Evolutionary conservation across 202 grass and related monocot species (phyloP).

Genomic region (Cymbopogon flexuosus): DNA sequence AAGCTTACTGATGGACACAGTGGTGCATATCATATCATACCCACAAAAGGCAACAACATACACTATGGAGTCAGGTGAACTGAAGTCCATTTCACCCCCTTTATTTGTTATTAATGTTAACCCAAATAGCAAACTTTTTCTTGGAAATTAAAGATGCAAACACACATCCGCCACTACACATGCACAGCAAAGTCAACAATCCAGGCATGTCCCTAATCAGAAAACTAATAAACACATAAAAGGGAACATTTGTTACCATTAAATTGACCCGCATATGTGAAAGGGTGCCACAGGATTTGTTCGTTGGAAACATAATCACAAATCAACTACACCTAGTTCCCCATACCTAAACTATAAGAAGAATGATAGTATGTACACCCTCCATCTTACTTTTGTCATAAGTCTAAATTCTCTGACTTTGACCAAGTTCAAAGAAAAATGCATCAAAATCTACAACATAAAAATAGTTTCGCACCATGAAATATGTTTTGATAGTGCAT

Average conservation of each 20-base stretch:
- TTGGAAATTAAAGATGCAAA: not conserved
- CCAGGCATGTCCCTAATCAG: not conserved
- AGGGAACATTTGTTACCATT: not conserved
- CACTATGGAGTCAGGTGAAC: conserved; percentile 9
- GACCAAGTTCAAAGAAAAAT: not conserved
- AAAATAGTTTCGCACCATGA: not conserved
- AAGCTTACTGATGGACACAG: not conserved
- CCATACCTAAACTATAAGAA: not conserved
- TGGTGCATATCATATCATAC: conserved; percentile 3
- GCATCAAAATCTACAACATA: not conserved
- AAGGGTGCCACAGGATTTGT: not conserved
- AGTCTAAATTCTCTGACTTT: not conserved
- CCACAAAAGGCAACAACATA: conserved; percentile 11
- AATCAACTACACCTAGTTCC: not conserved
- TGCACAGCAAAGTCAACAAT: not conserved
- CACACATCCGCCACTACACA: not conserved
- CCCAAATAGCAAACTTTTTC: not conserved
- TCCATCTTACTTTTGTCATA: not conserved
- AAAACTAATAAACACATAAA: not conserved
- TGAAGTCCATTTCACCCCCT: not conserved
- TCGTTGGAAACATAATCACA: not conserved
- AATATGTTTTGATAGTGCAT: not conserved
- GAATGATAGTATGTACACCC: not conserved
- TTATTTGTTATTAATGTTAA: conserved; percentile 5
- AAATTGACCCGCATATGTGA: not conserved